These are phyloP conservation scores for Bonia amplexicaulis DNA, from an alignment of 176 grass and related monocot genomes.

Conservation along the genomic window DNA sequence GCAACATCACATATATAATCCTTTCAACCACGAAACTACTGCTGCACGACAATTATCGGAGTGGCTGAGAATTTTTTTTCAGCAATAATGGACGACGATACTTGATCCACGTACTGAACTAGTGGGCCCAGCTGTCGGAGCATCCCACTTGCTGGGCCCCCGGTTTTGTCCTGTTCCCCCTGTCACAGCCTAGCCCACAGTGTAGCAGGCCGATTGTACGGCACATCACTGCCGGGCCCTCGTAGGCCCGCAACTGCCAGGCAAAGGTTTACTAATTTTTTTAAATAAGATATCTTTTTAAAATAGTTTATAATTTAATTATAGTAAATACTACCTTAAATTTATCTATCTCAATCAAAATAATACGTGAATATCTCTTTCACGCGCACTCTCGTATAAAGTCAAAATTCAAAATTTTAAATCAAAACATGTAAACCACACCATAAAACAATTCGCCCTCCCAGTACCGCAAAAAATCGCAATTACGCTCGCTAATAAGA, in stretches of 20 bases:
- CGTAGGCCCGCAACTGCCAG: not conserved
- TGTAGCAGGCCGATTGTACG: not conserved
- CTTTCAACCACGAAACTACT: not conserved
- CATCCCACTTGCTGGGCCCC: not conserved
- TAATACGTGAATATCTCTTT: too few species aligned
- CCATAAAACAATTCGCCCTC: too few species aligned
- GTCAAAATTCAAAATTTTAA: too few species aligned
- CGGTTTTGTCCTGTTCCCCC: not conserved
- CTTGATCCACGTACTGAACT: not conserved
- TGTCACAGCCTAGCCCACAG: not conserved
- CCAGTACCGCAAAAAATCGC: not conserved
- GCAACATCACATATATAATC: not conserved
- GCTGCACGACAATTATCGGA: not conserved
- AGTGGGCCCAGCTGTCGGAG: not conserved
- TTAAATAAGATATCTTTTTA: too few species aligned
- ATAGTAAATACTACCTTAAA: too few species aligned
- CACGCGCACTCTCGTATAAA: too few species aligned
- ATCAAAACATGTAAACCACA: too few species aligned
- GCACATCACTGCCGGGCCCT: not conserved
- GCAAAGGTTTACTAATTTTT: too few species aligned
- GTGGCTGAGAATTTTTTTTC: not conserved
- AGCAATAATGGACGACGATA: not conserved
- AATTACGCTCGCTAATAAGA: not conserved
- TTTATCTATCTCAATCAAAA: too few species aligned
- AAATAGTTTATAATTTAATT: too few species aligned